phyloP scores from a whole-genome alignment of 2,329 filamentous ascomycete genomes.

The Lasiodiplodia citricola region DNA sequence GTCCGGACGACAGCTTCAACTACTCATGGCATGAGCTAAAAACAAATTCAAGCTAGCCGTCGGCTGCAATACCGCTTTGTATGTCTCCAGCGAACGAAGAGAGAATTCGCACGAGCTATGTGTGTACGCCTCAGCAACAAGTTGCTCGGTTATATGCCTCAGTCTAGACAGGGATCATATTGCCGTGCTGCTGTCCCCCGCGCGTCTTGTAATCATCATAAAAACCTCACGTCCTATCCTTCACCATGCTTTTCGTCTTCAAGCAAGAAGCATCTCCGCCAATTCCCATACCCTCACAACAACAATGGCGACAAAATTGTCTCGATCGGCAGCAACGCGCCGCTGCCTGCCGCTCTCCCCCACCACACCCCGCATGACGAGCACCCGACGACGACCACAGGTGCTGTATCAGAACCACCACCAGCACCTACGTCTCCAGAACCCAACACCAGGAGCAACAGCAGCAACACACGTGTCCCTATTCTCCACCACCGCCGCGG shows the following conservation, averaged over 20 bases:
- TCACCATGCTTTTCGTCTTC: neutral
- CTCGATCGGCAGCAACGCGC: neutral
- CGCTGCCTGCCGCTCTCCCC: neutral
- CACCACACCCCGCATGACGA: neutral
- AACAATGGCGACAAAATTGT: neutral
- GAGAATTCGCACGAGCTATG: neutral
- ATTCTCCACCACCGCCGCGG: neutral
- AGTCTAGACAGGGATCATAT: no score
- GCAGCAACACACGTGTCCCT: neutral
- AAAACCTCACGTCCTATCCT: neutral
- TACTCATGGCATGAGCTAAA: no score
- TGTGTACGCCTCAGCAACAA: neutral
- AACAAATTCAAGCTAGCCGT: no score
- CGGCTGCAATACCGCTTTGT: no score
- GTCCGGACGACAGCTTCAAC: no score
- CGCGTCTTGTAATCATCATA: neutral
- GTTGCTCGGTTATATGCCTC: neutral
- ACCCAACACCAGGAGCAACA: neutral
- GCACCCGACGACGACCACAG: neutral
- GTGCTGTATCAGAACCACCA: neutral
- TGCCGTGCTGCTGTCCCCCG: no score
- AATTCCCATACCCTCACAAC: neutral
- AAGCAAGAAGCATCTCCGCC: neutral
- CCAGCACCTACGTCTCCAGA: neutral
- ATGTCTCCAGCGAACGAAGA: no score